A percentile compares a stretch with the other conserved stretches of the same genome.
Evolutionary conservation across 148 eudicot species (phyloP).

Genomic region (Rhododendron henanense): DNA sequence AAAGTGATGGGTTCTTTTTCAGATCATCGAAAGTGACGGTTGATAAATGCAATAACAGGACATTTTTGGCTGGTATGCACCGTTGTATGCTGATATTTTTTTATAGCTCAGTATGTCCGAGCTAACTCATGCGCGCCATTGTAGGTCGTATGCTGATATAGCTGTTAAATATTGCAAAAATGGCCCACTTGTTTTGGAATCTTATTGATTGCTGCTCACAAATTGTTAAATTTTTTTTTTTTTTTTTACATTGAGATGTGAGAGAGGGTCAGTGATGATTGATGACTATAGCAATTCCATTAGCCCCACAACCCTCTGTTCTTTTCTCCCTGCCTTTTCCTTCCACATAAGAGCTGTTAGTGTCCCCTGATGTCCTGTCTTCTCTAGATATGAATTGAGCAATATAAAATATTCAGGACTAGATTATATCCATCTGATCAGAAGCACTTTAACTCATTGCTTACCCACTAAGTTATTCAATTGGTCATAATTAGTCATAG

Average conservation of each 20-base stretch:
- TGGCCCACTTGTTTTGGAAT: background rate
- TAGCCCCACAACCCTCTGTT: background rate
- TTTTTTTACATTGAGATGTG: background rate
- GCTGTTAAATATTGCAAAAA: background rate
- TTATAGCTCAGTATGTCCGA: background rate
- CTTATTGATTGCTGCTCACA: background rate
- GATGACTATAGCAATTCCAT: background rate
- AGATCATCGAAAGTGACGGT: background rate
- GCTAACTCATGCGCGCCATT: background rate
- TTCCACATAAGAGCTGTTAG: background rate
- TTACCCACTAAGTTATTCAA: background rate
- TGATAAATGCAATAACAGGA: background rate
- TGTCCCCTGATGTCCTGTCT: background rate
- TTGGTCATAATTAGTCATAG: background rate
- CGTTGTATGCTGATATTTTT: background rate
- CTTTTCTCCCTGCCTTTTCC: background rate
- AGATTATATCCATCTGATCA: background rate
- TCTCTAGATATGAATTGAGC: background rate
- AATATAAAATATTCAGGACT: background rate
- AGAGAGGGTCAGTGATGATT: background rate
- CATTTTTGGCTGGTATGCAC: background rate
- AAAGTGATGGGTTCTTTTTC: background rate
- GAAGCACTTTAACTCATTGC: background rate
- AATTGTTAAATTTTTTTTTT: background rate
- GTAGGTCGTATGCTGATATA: too few species aligned